A percentile compares a stretch with the other conserved stretches of the same genome.
Conservation (phyloP, 2,329 filamentous ascomycete genomes). For the Paramyrothecium sp. region DNA sequence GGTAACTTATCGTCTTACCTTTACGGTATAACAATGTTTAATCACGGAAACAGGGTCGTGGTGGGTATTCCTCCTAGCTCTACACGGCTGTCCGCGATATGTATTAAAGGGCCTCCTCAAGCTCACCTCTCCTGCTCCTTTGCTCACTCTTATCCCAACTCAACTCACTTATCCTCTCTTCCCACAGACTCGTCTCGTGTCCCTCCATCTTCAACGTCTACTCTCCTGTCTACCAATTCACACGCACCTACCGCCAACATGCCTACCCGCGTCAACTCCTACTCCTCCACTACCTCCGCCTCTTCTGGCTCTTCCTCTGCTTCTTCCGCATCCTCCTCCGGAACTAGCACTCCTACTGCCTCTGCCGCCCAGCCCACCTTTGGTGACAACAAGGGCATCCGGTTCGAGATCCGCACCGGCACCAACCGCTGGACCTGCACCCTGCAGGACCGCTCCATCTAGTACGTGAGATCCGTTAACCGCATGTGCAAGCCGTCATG, state of each 20-base stretch:
- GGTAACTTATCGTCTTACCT: neutral
- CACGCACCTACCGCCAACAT: neutral
- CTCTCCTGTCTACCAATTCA: too few relatives aligned
- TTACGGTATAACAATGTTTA: neutral
- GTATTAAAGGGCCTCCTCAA: neutral
- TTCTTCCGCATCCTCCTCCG: conserved; percentile 7
- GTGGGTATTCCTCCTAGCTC: neutral
- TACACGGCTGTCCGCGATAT: neutral
- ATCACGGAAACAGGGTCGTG: neutral
- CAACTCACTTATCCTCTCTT: neutral
- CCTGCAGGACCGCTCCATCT: conserved; percentile 40
- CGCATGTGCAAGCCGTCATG: too few relatives aligned
- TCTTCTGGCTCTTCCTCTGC: neutral
- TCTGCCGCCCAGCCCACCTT: conserved; percentile 15
- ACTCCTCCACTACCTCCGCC: neutral
- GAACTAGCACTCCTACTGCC: conserved; percentile 7
- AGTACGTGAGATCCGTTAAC: conserved; percentile 33
- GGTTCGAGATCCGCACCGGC: conserved; percentile 46
- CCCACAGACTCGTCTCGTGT: neutral
- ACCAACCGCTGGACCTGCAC: conserved; percentile 36
- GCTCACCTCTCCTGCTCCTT: neutral
- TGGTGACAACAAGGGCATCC: conserved; percentile 39
- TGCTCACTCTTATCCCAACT: neutral
- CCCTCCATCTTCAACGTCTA: neutral
- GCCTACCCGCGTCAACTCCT: neutral